A percentile compares a stretch with the other conserved stretches of the same genome.
Evolutionary conservation across 208 protist species (phyloP).

Genomic region (Trypanosoma lewisi): DNA sequence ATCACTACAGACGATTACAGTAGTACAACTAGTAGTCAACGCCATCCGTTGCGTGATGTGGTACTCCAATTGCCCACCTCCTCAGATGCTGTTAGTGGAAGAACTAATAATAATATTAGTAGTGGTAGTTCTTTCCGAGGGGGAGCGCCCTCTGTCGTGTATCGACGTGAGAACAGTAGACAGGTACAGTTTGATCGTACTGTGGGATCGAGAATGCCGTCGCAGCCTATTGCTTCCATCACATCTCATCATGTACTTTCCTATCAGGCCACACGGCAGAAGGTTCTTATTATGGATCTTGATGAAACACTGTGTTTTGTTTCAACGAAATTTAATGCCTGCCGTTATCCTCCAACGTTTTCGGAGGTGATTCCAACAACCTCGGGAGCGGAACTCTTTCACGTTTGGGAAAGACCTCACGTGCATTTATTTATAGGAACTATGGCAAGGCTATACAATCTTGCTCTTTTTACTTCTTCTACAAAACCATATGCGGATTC

Average conservation of each 20-base stretch:
- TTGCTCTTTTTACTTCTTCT: constrained; percentile 87
- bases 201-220: constrained; percentile 24
- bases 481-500: constrained; percentile 88
- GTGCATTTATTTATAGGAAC: constrained; percentile 67
- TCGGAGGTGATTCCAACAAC: constrained; percentile 86
- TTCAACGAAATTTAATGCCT: constrained; percentile 65
- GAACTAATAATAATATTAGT: background rate
- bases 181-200: constrained; percentile 52
- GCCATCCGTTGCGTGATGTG: background rate
- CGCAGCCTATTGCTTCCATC: constrained; percentile 70
- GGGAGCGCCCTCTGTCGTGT: constrained; percentile 57
- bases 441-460: constrained; percentile 73
- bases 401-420: constrained; percentile 84
- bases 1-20: constrained; percentile 72
- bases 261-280: constrained; percentile 84
- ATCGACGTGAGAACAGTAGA: constrained; percentile 64
- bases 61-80: background rate
- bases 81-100: background rate
- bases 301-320: constrained; percentile 89
- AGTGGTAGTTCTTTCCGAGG: too few relatives aligned
- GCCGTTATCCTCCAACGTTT: constrained; percentile 68
- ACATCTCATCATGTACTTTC: constrained; percentile 82
- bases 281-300: constrained; percentile 88
- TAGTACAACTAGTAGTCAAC: constrained; percentile 46
- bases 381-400: constrained; percentile 78